Evolutionary conservation across 2,329 filamentous ascomycete genomes (phyloP), one percentile per base, ranked within the genome.

Genomic region (Penicillium freii): DNA sequence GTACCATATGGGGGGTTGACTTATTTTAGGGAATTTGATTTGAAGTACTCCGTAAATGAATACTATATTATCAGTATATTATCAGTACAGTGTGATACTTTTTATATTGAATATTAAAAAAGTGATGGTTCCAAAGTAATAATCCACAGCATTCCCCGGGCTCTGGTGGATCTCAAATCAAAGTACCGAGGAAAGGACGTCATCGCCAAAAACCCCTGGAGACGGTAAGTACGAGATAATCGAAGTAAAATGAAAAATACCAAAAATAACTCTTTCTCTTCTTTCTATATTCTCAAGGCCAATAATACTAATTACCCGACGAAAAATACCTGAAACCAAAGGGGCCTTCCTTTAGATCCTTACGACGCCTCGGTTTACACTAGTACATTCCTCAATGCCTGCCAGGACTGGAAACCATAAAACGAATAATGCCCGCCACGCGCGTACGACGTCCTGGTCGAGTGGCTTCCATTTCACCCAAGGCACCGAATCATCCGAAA

Each of bases 381-480:
- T 47, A 47, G 65, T 58, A 57, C 62, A 64, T 62, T 62, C 64
- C 54, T 59, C 62, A 67, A 60, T 65, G 69, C 63, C 59, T 50
- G 48, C 62, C 58, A 63, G 56, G 57, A 59, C 58, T 19, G 59
- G 59, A 39, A 56, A 54, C 50, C 62, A 69, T 59, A 73, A 69
- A 60, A 47, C 61, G 25, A 67, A 69, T 67, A 62, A 73, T 73
- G 71, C 70, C 59, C 70, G 66, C 61, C 72, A 73, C 60, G 66
- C 66, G 61, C 70, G 72, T 56, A 66, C 68, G 40, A 73, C 69
- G 58, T 74, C 71, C 54, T 72, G 72, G 71, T 68, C 71, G 51
- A 71, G 65, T 59, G 70, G 69, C 57, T 70, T 66, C 61, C 64
- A 73, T 60, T 54, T 69, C 60, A 65, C 47, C 42, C 54, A 58